Percentiles rank a stretch among this genome's conserved stretches.
These are phyloP conservation scores for Dryas drummondii DNA, from an alignment of 306 rosid species.

Conservation along the genomic window DNA sequence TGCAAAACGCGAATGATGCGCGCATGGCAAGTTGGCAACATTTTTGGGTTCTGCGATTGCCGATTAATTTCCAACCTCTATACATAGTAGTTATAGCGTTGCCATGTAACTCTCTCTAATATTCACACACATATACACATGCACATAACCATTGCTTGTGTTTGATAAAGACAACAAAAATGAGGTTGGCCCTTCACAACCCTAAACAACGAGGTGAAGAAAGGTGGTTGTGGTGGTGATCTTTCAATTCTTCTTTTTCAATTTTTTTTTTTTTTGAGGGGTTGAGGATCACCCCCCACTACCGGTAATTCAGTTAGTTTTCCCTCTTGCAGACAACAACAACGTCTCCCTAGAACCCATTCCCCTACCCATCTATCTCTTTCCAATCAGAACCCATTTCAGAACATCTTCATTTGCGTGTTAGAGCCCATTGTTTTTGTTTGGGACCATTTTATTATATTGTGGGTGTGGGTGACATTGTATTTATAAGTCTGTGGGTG, in stretches of 20 bases:
- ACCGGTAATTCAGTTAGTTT: slow-evolving; percentile 26
- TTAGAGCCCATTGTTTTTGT: neutral
- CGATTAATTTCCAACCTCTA: neutral
- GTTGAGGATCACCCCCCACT: slow-evolving; percentile 12
- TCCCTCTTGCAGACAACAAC: neutral
- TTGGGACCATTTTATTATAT: neutral
- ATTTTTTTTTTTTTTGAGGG: neutral
- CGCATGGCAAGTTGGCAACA: neutral
- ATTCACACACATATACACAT: neutral
- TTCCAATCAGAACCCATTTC: neutral
- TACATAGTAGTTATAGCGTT: neutral
- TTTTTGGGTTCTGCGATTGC: neutral
- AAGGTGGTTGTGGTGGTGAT: neutral
- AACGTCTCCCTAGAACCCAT: neutral
- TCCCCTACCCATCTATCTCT: neutral
- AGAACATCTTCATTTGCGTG: neutral
- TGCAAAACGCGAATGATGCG: slow-evolving; percentile 13
- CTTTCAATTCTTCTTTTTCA: neutral
- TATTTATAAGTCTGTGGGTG: neutral
- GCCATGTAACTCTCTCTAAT: neutral
- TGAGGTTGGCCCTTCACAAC: slow-evolving; percentile 23
- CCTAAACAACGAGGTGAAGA: neutral
- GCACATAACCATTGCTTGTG: neutral
- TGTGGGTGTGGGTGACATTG: slow-evolving; percentile 3
- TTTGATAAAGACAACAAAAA: slow-evolving; percentile 7